phyloP scores from a whole-genome alignment of 768 basidiomycete species.

The Termitomyces sp. region DNA sequence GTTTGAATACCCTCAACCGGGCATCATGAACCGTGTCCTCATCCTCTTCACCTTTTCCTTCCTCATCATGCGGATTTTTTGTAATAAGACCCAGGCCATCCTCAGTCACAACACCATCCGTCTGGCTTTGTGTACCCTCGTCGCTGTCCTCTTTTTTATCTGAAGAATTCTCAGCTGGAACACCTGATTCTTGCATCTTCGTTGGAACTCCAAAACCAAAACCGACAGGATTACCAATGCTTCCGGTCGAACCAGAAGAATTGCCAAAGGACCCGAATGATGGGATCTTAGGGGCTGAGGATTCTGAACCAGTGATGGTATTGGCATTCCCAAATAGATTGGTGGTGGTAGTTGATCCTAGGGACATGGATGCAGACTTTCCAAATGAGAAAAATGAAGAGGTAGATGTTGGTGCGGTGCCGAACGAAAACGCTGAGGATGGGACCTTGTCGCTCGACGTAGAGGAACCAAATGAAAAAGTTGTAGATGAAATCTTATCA shows the following conservation, averaged over 20 bases:
- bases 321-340: slow-evolving; percentile 1
- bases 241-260: slow-evolving; percentile 34
- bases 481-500: not conserved
- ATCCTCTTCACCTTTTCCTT: slow-evolving; percentile 80
- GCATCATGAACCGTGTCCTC: slow-evolving; percentile 64
- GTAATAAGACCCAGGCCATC: slow-evolving; percentile 22
- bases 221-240: slow-evolving; percentile 62
- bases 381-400: slow-evolving; percentile 7
- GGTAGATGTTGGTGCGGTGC: not conserved
- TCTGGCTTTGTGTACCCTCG: slow-evolving; percentile 11
- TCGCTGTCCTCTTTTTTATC: slow-evolving; percentile 12
- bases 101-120: slow-evolving; percentile 18
- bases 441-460: not conserved
- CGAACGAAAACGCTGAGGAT: slow-evolving; percentile 8
- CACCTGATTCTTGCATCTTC: slow-evolving; percentile 22
- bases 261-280: slow-evolving; percentile 32
- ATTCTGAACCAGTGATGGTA: not conserved
- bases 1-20: slow-evolving; percentile 59
- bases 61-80: slow-evolving; percentile 54
- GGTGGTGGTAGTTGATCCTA: not conserved
- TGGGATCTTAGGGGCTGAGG: slow-evolving; percentile 13
- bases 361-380: not conserved
- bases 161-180: not conserved
- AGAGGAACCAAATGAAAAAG: not conserved
- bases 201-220: slow-evolving; percentile 51